These are phyloP conservation scores for Chaetomium sp. DNA, from an alignment of 2,329 filamentous ascomycete species.

Conservation along the genomic window DNA sequence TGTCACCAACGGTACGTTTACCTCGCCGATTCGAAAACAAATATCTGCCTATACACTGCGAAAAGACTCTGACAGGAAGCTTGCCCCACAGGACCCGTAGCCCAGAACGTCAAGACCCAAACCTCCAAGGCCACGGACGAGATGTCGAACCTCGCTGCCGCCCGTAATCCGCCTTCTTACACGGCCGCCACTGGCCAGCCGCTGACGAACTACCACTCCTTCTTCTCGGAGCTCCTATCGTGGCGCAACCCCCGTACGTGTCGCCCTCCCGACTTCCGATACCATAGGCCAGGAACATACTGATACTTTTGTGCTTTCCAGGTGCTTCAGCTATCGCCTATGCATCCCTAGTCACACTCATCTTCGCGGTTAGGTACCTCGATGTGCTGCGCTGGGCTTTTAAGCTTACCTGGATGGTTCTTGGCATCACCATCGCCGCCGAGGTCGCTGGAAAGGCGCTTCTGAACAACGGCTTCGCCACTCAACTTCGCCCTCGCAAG, in stretches of 20 bases:
- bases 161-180: conserved; percentile 48
- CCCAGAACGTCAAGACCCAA: conserved; percentile 52
- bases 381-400: conserved; percentile 59
- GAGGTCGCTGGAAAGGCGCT: conserved; percentile 56
- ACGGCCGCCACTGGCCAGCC: conserved; percentile 55
- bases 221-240: conserved; percentile 62
- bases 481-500: conserved; percentile 59
- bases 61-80: conserved; percentile 15
- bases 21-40: not conserved
- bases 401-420: conserved; percentile 58
- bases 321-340: conserved; percentile 62
- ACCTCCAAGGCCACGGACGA: conserved; percentile 48
- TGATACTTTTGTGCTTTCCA: conserved; percentile 25
- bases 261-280: not conserved
- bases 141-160: conserved; percentile 51
- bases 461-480: conserved; percentile 55
- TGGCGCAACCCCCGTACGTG: conserved; percentile 61
- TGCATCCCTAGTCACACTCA: conserved; percentile 48
- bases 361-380: conserved; percentile 59
- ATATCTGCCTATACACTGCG: too few relatives aligned
- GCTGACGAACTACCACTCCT: conserved; percentile 63
- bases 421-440: conserved; percentile 53
- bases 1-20: conserved; percentile 39
- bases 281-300: conserved; percentile 12
- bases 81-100: conserved; percentile 45